phyloP scores from a whole-genome alignment of 2,329 filamentous ascomycete genomes.

The Clonostachys rosea region DNA sequence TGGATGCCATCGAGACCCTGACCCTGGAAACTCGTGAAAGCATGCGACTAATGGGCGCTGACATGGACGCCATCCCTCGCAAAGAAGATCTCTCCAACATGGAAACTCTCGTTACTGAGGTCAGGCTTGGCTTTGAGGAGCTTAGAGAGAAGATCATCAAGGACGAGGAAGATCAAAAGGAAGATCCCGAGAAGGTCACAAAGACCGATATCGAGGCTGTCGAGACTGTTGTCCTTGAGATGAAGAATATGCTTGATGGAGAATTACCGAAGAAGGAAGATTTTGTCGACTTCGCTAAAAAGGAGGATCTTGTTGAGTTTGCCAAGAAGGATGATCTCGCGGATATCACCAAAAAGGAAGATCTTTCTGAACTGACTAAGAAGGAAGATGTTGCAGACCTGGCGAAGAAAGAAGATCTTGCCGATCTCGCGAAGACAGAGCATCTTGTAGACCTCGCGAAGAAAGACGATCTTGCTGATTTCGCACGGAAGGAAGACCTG shows the following conservation, averaged over 20 bases:
- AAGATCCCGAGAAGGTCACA: slow-evolving; percentile 46
- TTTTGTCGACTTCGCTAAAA: not conserved
- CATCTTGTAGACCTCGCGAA: slow-evolving; percentile 68
- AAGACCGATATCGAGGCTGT: slow-evolving; percentile 82
- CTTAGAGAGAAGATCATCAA: slow-evolving; percentile 54
- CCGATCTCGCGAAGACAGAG: slow-evolving; percentile 61
- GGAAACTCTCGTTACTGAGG: slow-evolving; percentile 73
- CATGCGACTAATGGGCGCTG: slow-evolving; percentile 60
- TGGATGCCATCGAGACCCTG: slow-evolving; percentile 60
- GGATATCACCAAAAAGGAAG: slow-evolving; percentile 15
- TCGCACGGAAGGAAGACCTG: slow-evolving; percentile 35
- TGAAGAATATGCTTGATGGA: slow-evolving; percentile 70
- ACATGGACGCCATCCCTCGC: slow-evolving; percentile 65
- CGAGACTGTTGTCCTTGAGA: slow-evolving; percentile 76
- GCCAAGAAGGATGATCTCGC: slow-evolving; percentile 62
- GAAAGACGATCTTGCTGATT: slow-evolving; percentile 63
- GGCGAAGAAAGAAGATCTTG: slow-evolving; percentile 17
- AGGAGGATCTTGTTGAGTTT: slow-evolving; percentile 50
- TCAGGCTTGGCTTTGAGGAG: slow-evolving; percentile 73
- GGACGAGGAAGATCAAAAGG: slow-evolving; percentile 49
- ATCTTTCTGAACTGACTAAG: not conserved
- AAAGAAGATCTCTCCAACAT: slow-evolving; percentile 76
- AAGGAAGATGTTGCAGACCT: not conserved
- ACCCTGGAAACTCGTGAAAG: slow-evolving; percentile 73
- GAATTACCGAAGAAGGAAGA: not conserved